Percentiles rank a stretch among this genome's conserved stretches.
Evolutionary conservation across 768 basidiomycete species (phyloP).

Genomic region (Lentinula boryana): DNA sequence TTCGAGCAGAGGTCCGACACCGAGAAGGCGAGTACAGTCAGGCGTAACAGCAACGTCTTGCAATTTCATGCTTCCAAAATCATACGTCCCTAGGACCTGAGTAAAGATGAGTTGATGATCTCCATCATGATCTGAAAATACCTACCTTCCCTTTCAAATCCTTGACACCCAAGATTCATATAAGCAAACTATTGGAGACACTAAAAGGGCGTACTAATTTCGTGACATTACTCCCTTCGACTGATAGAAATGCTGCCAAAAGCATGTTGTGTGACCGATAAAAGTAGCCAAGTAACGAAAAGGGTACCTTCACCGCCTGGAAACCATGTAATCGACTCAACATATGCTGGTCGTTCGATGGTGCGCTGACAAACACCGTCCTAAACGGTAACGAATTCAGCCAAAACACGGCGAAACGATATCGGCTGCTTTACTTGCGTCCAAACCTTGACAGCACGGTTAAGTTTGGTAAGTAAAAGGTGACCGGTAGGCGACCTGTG

Average conservation of each 20-base stretch:
- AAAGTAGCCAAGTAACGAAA: neutral
- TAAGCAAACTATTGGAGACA: neutral
- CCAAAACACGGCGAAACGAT: neutral
- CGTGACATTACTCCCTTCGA: constrained; percentile 56
- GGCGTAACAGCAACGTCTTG: constrained; percentile 70
- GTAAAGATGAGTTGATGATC: neutral
- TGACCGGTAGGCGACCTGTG: constrained; percentile 60
- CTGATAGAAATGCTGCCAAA: constrained; percentile 57
- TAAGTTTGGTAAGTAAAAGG: constrained; percentile 58
- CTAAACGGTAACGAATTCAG: constrained; percentile 24
- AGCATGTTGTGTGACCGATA: neutral
- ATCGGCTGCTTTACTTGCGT: constrained; percentile 41
- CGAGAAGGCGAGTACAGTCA: constrained; percentile 57
- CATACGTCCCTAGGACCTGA: constrained; percentile 50
- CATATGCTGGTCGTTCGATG: constrained; percentile 47
- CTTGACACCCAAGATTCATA: constrained; percentile 22
- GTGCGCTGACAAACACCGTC: constrained; percentile 65
- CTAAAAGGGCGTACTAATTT: constrained; percentile 41
- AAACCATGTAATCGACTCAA: constrained; percentile 67
- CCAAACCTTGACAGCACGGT: constrained; percentile 67
- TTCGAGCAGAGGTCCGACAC: constrained; percentile 60
- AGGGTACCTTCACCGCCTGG: constrained; percentile 52
- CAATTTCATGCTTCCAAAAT: constrained; percentile 56
- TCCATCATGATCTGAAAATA: neutral
- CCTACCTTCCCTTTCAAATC: constrained; percentile 54